These are phyloP conservation scores for Hamamelis virginiana DNA, from an alignment of 164 flowering plant species.

Conservation along the genomic window DNA sequence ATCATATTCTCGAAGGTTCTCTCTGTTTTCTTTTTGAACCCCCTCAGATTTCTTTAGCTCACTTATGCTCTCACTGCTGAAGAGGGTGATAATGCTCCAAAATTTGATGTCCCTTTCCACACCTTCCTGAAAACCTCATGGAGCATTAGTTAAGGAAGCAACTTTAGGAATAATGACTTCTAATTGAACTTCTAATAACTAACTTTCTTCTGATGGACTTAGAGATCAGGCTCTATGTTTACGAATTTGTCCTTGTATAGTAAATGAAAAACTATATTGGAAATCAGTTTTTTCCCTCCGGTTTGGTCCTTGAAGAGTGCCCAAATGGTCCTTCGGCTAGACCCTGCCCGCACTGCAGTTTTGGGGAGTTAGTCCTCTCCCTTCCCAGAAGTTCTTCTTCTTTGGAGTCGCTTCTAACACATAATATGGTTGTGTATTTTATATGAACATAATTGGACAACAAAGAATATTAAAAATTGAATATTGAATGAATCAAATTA, in stretches of 20 bases:
- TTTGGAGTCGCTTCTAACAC: background rate
- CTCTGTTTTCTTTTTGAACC: background rate
- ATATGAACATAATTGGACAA: background rate
- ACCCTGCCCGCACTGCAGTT: no score
- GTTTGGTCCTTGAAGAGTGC: no score
- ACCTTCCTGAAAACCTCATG: no score
- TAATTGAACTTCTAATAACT: no score
- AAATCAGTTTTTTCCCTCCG: no score
- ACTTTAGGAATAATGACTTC: background rate
- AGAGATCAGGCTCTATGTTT: background rate
- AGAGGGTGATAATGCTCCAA: no score
- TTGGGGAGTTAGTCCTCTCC: background rate
- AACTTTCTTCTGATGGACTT: background rate
- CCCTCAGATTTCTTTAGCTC: background rate
- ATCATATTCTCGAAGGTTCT: slow-evolving; percentile 46
- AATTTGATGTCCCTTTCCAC: no score
- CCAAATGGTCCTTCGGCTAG: no score
- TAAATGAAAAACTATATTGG: background rate
- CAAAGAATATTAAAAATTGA: no score
- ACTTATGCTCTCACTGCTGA: background rate
- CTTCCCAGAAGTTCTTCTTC: background rate
- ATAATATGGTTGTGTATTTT: background rate
- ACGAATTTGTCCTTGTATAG: background rate
- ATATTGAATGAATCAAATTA: no score
- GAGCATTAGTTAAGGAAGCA: no score